Conservation (phyloP, 225 moss, liverwort and hornwort species). For the Ulota crispa region DNA sequence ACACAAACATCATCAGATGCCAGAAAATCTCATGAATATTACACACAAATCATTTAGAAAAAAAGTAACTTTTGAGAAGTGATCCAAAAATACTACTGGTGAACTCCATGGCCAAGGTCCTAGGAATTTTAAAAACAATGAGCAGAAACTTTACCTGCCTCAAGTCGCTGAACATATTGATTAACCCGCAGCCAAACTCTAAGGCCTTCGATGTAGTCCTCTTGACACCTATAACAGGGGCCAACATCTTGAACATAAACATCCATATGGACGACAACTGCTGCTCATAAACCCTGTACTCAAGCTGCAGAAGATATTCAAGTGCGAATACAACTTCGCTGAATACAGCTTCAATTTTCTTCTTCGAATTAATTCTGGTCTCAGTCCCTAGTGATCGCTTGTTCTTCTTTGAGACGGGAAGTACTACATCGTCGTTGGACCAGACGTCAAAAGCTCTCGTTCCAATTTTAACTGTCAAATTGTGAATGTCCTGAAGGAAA, state of each 20-base stretch:
- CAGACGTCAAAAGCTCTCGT: constrained; percentile 40
- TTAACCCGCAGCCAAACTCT: constrained; percentile 57
- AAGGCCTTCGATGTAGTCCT: constrained; percentile 50
- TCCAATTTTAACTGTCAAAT: constrained; percentile 52
- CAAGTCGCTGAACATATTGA: constrained; percentile 85
- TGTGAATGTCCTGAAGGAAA: constrained; percentile 58
- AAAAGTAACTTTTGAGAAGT: neutral
- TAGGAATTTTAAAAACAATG: neutral
- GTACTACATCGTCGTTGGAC: constrained; percentile 26
- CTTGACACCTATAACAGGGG: constrained; percentile 33
- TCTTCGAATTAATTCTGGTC: constrained; percentile 17
- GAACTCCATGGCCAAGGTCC: neutral
- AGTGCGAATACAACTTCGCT: constrained; percentile 56
- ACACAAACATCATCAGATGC: constrained; percentile 28
- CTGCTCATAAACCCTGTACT: constrained; percentile 77
- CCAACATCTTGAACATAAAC: constrained; percentile 63
- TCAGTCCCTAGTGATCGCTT: constrained; percentile 26
- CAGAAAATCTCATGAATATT: neutral
- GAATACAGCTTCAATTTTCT: constrained; percentile 37
- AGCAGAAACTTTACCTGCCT: constrained; percentile 67
- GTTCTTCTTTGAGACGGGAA: constrained; percentile 34
- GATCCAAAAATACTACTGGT: neutral
- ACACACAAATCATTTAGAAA: neutral
- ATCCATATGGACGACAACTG: constrained; percentile 64
- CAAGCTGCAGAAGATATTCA: constrained; percentile 68